Percentiles rank a stretch among this genome's conserved stretches.
phyloP scores from a whole-genome alignment of 768 basidiomycete genomes.

The Lentinula guzmanii region DNA sequence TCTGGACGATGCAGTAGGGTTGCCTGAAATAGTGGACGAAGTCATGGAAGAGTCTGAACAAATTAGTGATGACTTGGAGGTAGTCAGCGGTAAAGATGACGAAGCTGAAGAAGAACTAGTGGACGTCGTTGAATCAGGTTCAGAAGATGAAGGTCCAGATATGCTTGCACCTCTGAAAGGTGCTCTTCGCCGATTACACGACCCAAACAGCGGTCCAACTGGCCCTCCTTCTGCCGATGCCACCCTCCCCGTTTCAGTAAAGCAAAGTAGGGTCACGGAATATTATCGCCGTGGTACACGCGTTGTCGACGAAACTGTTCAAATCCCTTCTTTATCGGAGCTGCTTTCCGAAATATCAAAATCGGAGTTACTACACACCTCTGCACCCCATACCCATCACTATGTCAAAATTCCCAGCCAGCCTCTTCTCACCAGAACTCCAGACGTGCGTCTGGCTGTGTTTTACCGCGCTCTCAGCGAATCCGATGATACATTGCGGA shows the following conservation, averaged over 20 bases:
- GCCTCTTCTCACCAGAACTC: conserved; percentile 44
- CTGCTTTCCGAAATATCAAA: conserved; percentile 37
- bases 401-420: conserved; percentile 20
- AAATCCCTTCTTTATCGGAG: conserved; percentile 40
- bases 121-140: conserved; percentile 61
- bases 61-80: conserved; percentile 8
- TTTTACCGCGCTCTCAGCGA: conserved; percentile 45
- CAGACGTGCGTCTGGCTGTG: conserved; percentile 46
- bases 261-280: conserved; percentile 11
- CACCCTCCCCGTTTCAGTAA: conserved; percentile 20
- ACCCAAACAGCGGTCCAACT: conserved; percentile 27
- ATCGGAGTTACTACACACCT: conserved; percentile 9
- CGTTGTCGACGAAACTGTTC: conserved; percentile 52
- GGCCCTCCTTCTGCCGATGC: conserved; percentile 23
- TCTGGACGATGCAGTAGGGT: conserved; percentile 60
- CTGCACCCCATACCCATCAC: not conserved
- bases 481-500: not conserved
- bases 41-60: conserved; percentile 15
- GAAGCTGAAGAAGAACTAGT: conserved; percentile 61
- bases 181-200: conserved; percentile 54
- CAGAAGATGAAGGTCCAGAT: conserved; percentile 44
- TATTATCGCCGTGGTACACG: conserved; percentile 56
- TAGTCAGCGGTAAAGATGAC: conserved; percentile 18
- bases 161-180: conserved; percentile 65
- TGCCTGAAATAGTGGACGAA: conserved; percentile 28